Evolutionary conservation across 352 stramenopile genomes (phyloP).

Genomic region (Phytophthora hibernalis): DNA sequence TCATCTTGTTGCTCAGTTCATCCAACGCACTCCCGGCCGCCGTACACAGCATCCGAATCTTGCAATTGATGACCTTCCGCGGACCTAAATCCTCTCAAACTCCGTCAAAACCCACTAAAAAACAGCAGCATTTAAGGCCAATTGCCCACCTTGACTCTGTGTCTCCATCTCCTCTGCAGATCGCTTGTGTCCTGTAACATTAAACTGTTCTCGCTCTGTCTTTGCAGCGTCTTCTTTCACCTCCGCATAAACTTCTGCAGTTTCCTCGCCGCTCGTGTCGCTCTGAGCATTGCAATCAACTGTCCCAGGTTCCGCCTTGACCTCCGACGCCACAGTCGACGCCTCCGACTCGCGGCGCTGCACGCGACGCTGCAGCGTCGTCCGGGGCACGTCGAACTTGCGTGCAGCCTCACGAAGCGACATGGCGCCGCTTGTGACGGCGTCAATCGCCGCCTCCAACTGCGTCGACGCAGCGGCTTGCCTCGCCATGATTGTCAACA

Average conservation of each 20-base stretch:
- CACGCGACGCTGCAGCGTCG: constrained; percentile 81
- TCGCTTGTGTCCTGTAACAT: constrained; percentile 50
- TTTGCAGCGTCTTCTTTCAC: not conserved
- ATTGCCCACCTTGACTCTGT: constrained; percentile 38
- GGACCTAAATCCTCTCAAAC: constrained; percentile 51
- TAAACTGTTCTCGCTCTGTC: not conserved
- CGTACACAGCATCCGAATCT: constrained; percentile 86
- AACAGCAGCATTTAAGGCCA: not conserved
- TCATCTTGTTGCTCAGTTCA: constrained; percentile 88
- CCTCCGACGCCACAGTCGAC: constrained; percentile 9
- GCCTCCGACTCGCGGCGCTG: constrained; percentile 10
- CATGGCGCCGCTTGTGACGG: constrained; percentile 62
- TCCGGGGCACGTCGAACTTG: constrained; percentile 71
- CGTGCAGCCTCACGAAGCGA: constrained; percentile 78
- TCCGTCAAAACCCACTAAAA: not conserved
- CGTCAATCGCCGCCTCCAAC: constrained; percentile 68
- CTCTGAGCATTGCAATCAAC: constrained; percentile 25
- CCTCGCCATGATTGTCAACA: constrained; percentile 25
- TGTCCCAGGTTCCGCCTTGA: constrained; percentile 13
- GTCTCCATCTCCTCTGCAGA: constrained; percentile 49
- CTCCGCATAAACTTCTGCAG: not conserved
- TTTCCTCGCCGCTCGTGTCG: constrained; percentile 30
- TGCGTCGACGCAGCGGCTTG: constrained; percentile 15
- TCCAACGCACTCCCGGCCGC: constrained; percentile 82
- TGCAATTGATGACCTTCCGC: constrained; percentile 87